phyloP scores from a whole-genome alignment of 208 protist genomes.

The Trypanosomatidae sp. region DNA sequence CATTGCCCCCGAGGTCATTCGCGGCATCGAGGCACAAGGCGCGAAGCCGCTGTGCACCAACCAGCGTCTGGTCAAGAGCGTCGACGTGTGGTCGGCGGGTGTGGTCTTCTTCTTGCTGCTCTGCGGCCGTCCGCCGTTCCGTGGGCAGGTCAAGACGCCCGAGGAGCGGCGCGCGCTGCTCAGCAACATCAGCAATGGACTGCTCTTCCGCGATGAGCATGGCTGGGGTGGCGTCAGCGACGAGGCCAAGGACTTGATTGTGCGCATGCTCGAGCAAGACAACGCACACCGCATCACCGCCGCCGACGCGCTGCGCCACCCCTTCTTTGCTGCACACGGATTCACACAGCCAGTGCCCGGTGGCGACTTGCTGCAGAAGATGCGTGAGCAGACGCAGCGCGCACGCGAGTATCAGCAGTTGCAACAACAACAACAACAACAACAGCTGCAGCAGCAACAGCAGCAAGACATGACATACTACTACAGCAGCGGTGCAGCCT shows the following conservation, averaged over 20 bases:
- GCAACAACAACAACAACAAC: conserved; percentile 1
- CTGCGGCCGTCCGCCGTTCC: conserved; percentile 70
- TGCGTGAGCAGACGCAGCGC: conserved; percentile 14
- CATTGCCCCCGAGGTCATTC: conserved; percentile 82
- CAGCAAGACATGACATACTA: neutral
- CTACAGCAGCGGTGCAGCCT: no score
- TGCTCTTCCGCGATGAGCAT: conserved; percentile 63
- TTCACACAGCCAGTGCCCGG: conserved; percentile 16
- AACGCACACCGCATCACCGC: conserved; percentile 43
- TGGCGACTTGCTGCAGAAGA: conserved; percentile 7
- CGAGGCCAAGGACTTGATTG: conserved; percentile 74
- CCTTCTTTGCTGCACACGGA: conserved; percentile 65
- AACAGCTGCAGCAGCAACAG: conserved; percentile 6
- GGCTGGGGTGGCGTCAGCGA: conserved; percentile 56
- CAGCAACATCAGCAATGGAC: conserved; percentile 60
- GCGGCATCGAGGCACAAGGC: conserved; percentile 71
- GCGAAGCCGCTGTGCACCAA: conserved; percentile 70
- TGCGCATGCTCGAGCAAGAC: conserved; percentile 68
- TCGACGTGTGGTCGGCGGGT: conserved; percentile 82
- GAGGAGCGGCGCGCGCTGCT: conserved; percentile 69
- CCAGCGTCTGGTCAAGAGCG: conserved; percentile 60
- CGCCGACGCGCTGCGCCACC: conserved; percentile 53
- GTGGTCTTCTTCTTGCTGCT: conserved; percentile 82
- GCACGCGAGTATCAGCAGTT: conserved; percentile 5
- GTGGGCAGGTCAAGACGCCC: conserved; percentile 67